Evolutionary conservation across 306 rosid species (phyloP).

Genomic region (Datisca glomerata): DNA sequence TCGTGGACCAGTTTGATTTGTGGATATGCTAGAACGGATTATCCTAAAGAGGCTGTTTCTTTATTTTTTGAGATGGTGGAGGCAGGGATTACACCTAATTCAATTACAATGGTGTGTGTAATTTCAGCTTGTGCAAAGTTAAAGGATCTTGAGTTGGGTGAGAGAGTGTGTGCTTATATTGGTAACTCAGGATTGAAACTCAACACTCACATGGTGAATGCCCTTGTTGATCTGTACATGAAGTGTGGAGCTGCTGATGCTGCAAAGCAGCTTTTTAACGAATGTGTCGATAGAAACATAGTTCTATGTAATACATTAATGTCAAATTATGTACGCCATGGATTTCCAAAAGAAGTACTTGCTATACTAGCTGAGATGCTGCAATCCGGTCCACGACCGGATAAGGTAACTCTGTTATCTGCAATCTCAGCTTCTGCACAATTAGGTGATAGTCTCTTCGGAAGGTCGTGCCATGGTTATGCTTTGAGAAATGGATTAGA

Average conservation of each 20-base stretch:
- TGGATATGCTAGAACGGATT: constrained; percentile 44
- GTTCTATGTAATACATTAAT: constrained; percentile 68
- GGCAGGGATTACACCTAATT: constrained; percentile 38
- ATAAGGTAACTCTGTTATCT: constrained; percentile 55
- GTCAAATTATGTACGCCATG: constrained; percentile 53
- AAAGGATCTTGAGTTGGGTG: constrained; percentile 51
- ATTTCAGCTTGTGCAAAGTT: constrained; percentile 76
- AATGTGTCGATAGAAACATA: constrained; percentile 38
- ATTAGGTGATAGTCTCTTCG: constrained; percentile 36
- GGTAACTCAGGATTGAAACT: constrained; percentile 32
- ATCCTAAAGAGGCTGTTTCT: constrained; percentile 42
- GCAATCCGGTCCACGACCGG: constrained; percentile 35
- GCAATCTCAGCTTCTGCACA: constrained; percentile 52
- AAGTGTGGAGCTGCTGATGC: constrained; percentile 49
- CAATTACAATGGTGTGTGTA: constrained; percentile 54
- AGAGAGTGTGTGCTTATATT: constrained; percentile 29
- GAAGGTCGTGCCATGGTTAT: constrained; percentile 54
- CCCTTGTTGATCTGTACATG: constrained; percentile 69
- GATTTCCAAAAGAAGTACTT: constrained; percentile 36
- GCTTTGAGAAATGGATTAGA: constrained; percentile 54
- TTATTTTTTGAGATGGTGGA: constrained; percentile 64
- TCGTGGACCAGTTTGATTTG: constrained; percentile 85
- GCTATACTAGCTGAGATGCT: constrained; percentile 35
- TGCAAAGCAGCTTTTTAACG: constrained; percentile 36
- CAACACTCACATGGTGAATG: constrained; percentile 48